Base-by-base conservation (phyloP, 2,329 filamentous ascomycete genomes). In the Curvularia spicifera region DNA sequence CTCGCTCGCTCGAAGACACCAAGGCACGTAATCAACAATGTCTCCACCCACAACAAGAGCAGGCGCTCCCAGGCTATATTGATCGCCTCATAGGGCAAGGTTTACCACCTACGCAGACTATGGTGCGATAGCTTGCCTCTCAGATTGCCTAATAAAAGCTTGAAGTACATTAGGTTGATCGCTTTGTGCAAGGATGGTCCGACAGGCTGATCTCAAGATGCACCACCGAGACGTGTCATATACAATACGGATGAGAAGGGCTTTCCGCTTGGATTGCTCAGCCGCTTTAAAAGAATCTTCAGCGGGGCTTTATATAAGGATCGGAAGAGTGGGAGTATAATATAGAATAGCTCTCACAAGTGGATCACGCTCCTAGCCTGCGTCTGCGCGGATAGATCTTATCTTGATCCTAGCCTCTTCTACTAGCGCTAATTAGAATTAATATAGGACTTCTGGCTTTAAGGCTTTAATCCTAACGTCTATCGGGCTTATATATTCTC, bases 211-310 rank as follows among this genome's bases (percentile, higher is more conserved):
- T 37, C 35, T 37, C 35, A 37, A 37, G 12, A 37, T 37, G 35
- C 6, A 37, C 35, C 6, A 37, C 35, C 6, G 35, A 15, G n/a
- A n/a, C n/a, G n/a, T n/a, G n/a, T n/a, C 35, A 37, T 37, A 37
- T 7, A 37, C 35, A 37, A 37, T n/a, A n/a, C n/a, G n/a, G n/a
- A n/a, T n/a, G n/a, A n/a, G n/a, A n/a, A n/a, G n/a, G n/a, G n/a
- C n/a, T 15, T 15, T 37, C 35, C 24, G 35, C n/a, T n/a, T n/a
- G n/a, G n/a, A n/a, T n/a, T n/a, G n/a, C n/a, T 51, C 1, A 33
- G 48, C 24, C 48, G 35, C 35, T 42, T 35, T 3, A 56, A 56
- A 26, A 56, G 39, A 39, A 50, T 56, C 45, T 56, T 50, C 37
- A 50, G 45, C 37, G 43, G n/a, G 22, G 45, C 26, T 10, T 56